Percentiles rank a stretch among this genome's conserved stretches.
These are phyloP conservation scores for Stagonosporopsis tanaceti DNA, from an alignment of 2,329 filamentous ascomycete genomes.

Conservation along the genomic window DNA sequence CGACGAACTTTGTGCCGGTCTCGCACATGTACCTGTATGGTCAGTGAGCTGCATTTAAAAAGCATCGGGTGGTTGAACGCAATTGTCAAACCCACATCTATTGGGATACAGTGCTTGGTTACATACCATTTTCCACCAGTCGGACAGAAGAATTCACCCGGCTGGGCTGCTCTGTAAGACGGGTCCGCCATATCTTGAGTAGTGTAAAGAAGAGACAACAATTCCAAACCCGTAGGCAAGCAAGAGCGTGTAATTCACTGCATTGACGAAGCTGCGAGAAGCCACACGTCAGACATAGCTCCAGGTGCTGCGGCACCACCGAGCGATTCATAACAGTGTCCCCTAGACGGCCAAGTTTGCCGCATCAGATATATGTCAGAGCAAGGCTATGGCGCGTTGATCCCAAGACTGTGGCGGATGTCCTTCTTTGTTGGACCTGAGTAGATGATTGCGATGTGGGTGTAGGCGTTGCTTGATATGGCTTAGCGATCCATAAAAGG, in stretches of 20 bases:
- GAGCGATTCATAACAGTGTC: conserved; percentile 1
- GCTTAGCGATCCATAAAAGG: conserved; percentile 3
- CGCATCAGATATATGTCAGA: neutral
- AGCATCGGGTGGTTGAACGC: neutral
- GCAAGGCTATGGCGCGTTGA: neutral
- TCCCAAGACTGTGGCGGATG: conserved; percentile 3
- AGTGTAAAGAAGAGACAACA: neutral
- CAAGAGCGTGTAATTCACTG: neutral
- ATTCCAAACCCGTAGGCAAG: neutral
- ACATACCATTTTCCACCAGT: conserved; percentile 24
- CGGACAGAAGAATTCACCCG: conserved; percentile 27
- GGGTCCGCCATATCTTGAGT: conserved; percentile 14
- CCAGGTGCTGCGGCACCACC: neutral
- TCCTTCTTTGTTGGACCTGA: conserved; percentile 15
- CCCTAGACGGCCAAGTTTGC: conserved; percentile 1
- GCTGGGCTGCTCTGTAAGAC: conserved; percentile 14
- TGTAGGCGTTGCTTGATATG: neutral
- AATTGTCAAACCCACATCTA: neutral
- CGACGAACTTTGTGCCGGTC: conserved; percentile 42
- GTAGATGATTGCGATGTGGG: neutral
- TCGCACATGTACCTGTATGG: conserved; percentile 21
- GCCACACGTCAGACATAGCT: neutral
- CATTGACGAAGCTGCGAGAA: neutral
- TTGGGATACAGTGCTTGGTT: neutral
- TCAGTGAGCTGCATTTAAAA: neutral